Evolutionary conservation across 495 filamentous ascomycete genomes (phyloP).

Genomic region (Symbiotaphrina buchneri): DNA sequence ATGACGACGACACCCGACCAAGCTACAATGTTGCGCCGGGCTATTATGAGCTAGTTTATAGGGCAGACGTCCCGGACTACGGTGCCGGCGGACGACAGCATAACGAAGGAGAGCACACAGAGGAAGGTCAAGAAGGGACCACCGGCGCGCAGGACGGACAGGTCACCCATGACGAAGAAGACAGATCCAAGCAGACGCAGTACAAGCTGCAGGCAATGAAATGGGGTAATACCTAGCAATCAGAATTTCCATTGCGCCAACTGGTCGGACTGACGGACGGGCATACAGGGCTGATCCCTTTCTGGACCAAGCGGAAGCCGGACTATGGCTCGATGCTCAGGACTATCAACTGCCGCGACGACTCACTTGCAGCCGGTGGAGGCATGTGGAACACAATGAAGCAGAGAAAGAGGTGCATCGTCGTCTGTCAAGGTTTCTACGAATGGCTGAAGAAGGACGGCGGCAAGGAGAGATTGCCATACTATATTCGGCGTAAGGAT

Average conservation of each 20-base stretch:
- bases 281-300: slow-evolving; percentile 44
- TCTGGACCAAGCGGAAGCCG: slow-evolving; percentile 70
- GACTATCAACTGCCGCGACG: slow-evolving; percentile 90
- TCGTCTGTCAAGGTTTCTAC: slow-evolving; percentile 82
- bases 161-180: slow-evolving; percentile 5
- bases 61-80: slow-evolving; percentile 41
- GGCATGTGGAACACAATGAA: slow-evolving; percentile 93
- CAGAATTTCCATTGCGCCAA: background rate
- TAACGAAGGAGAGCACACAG: slow-evolving; percentile 5
- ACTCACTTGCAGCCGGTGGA: slow-evolving; percentile 49
- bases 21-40: slow-evolving; percentile 89
- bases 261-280: slow-evolving; percentile 10
- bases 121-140: slow-evolving; percentile 6
- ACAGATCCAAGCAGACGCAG: slow-evolving; percentile 14
- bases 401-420: slow-evolving; percentile 61
- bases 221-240: slow-evolving; percentile 32
- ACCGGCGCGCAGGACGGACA: too few relatives aligned
- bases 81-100: slow-evolving; percentile 19
- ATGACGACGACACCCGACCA: slow-evolving; percentile 50
- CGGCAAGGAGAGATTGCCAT: slow-evolving; percentile 57
- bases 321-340: slow-evolving; percentile 56
- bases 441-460: slow-evolving; percentile 80
- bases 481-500: slow-evolving; percentile 64
- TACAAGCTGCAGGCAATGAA: slow-evolving; percentile 84
- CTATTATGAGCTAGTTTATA: slow-evolving; percentile 66